Base-by-base conservation (phyloP, 345 rosid genomes). In the Kandelia obovata region DNA sequence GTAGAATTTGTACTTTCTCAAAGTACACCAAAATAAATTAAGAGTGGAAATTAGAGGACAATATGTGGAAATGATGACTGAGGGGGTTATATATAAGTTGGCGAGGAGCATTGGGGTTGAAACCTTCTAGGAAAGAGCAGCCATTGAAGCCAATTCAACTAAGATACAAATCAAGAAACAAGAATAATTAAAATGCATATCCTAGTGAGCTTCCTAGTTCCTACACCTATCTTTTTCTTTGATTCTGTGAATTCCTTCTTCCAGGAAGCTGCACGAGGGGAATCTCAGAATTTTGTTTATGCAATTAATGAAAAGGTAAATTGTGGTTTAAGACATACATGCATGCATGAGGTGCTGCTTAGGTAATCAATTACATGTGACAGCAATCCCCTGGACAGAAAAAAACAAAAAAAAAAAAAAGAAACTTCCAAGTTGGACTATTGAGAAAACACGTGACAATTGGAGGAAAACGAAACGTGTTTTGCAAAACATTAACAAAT, bases 191-290 rank as follows among this genome's bases (percentile, higher is more conserved):
- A 59, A 21, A 51, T 53, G 59, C 47, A 53, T 27, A 37, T 43
- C 16, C 49, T 43, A 43, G 83, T 57, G 77, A 74, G 71, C 55
- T 77, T 68, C 79, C 46, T 70, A 61, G 17, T 43, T 43, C 49
- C 49, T 43, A 15, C 17, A 43, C 49, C 49, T 43, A 13, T 43
- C 49, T 43, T 43, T 43, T 43, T 43, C 49, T 3, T 43, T 43
- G 31, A 27, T 51, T 60, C 52, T 51, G 46, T 66, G 75, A 67
- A 39, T 5, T 43, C 49, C 85, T 81, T 70, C 81, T 86, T 86
- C 89, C 74, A 19, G 85, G 89, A 86, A 86, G 84, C 59, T 86
- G 84, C 89, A 78, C 60, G 72, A 49, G 49, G 5, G 49, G 49
- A 34, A 68, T 64, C 58, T 49, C 30, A 34, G 10, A 21, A 20